These are phyloP conservation scores for Aspergillus affinis DNA, from an alignment of 495 filamentous ascomycete genomes.

Conservation along the genomic window DNA sequence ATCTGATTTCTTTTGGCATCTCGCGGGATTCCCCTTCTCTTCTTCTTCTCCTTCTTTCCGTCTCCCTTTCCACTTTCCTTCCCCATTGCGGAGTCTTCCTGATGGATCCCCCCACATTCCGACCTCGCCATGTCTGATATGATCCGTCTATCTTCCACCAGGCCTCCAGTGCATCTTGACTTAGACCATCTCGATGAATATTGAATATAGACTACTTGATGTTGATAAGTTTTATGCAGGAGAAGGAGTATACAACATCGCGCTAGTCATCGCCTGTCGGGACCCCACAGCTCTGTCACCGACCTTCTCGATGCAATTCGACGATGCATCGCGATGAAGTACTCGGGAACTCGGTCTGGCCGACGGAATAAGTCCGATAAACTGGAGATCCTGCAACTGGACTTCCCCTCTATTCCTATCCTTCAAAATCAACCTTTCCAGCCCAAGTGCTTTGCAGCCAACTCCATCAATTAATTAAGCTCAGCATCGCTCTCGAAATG, in stretches of 20 bases:
- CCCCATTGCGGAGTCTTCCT: constrained; percentile 1
- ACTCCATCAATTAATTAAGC: neutral
- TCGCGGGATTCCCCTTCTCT: too few relatives aligned
- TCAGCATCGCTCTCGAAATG: constrained; percentile 41
- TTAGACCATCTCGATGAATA: too few relatives aligned
- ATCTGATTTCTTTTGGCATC: neutral
- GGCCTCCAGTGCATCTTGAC: too few relatives aligned
- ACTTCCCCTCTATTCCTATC: neutral
- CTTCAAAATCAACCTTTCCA: neutral
- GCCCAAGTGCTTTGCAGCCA: neutral
- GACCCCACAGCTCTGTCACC: neutral
- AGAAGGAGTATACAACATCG: too few relatives aligned
- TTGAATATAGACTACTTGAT: too few relatives aligned
- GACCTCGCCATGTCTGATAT: too few relatives aligned
- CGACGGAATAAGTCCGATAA: constrained; percentile 1
- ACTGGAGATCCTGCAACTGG: neutral
- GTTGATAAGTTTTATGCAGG: too few relatives aligned
- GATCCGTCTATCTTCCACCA: too few relatives aligned
- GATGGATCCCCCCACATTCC: neutral
- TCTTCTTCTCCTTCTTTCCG: neutral
- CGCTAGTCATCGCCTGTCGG: too few relatives aligned
- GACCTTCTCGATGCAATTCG: neutral
- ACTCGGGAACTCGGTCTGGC: neutral
- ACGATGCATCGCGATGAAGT: neutral
- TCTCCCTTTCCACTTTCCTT: neutral